A percentile compares a stretch with the other conserved stretches of the same genome.
Conservation (phyloP, 83 land plant species). For the Diphasiastrum complanatum region DNA sequence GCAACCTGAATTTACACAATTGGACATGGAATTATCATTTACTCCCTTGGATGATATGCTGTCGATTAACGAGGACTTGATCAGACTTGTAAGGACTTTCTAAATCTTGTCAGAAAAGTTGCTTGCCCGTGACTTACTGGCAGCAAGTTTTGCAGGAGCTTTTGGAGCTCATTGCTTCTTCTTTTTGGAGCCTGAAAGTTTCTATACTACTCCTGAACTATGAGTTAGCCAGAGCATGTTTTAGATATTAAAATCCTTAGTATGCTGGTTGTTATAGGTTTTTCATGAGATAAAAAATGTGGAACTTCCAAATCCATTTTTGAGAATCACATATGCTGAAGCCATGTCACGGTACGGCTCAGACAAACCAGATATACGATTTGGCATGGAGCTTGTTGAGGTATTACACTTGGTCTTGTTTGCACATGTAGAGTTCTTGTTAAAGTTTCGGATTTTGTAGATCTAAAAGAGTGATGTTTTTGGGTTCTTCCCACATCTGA, state of each 20-base stretch:
- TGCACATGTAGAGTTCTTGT: neutral
- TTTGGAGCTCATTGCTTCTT: too few relatives aligned
- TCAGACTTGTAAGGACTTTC: constrained; percentile 62
- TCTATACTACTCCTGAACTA: too few relatives aligned
- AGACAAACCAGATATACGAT: constrained; percentile 86
- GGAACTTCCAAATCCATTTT: constrained; percentile 82
- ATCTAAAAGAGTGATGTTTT: too few relatives aligned
- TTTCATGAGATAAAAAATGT: constrained; percentile 64
- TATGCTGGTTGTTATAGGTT: constrained; percentile 39
- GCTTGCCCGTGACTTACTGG: neutral
- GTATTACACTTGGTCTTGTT: constrained; percentile 27
- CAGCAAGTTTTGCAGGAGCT: neutral
- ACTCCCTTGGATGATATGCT: constrained; percentile 90
- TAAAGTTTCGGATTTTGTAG: neutral
- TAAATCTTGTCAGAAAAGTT: neutral
- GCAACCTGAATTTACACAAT: constrained; percentile 96
- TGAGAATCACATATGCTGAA: constrained; percentile 86
- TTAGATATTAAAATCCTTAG: too few relatives aligned
- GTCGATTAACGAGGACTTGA: constrained; percentile 81
- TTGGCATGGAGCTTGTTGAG: constrained; percentile 70
- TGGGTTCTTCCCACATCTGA: too few relatives aligned
- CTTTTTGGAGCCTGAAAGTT: too few relatives aligned
- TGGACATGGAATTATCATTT: constrained; percentile 94
- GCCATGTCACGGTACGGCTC: constrained; percentile 87
- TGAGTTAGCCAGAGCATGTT: too few relatives aligned